Base-by-base conservation (phyloP, 2,329 filamentous ascomycete species). In the Macroventuria anomochaeta region DNA sequence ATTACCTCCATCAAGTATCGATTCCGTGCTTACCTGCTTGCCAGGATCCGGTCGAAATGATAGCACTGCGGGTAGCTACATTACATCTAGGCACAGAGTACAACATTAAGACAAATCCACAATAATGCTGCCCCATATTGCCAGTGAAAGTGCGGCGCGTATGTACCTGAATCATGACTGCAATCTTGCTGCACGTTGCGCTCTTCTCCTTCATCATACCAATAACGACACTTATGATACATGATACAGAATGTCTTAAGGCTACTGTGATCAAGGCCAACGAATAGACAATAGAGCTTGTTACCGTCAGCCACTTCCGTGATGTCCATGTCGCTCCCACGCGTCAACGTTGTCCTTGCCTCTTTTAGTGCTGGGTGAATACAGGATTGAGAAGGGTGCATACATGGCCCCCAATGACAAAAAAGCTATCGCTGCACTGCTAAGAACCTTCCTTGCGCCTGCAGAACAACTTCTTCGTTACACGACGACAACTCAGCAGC, bases 151-250 rank as follows among this genome's bases (percentile, higher is more conserved):
- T 31, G 15, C 26, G 13, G 34, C 40, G 32, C 42, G 40, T 46
- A 31, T 15, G 10, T 49, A 15, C 28, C 11, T 40, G 29, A 28
- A 18, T 31, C 39, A 40, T 39, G 39, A 17, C 38, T 11, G 32
- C 48, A 59, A 31, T 37, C 21, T 20, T 29, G 43, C 55, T 59
- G 57, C 53, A 62, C 52, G 36, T 42, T 62, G 65, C 65, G 66
- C 65, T 58, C 50, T 64, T 64, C 64, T 68, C 61, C 64, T 59
- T 53, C 31, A 11, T 34, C 37, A 8, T n/a, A 36, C 4, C 23
- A 15, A 38, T 15, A 5, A 10, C 15, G 44, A 31, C 17, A 23
- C 18, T 32, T 33, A 12, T 41, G 11, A 38, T 20, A 32, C 20
- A 41, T 55, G 17, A 36, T 31, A 37, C 46, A 53, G 29, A 40